phyloP scores from a whole-genome alignment of 2,329 filamentous ascomycete genomes.

The Madurella mycetomatis region DNA sequence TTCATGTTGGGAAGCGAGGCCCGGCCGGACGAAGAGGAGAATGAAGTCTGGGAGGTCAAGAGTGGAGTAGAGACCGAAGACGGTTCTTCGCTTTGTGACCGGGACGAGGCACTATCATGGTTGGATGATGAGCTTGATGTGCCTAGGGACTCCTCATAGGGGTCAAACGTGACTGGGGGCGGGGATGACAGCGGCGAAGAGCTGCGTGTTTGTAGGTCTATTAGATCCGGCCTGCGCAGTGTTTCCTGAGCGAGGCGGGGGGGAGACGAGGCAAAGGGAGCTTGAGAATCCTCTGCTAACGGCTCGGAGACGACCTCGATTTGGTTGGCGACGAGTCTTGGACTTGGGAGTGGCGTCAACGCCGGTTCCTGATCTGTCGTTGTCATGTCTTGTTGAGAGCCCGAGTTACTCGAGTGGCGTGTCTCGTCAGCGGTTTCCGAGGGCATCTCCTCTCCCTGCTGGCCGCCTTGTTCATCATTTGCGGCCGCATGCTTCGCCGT shows the following conservation, averaged over 20 bases:
- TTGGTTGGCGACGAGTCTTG: background rate
- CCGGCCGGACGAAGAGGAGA: constrained; percentile 25
- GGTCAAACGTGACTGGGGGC: constrained; percentile 49
- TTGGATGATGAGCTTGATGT: constrained; percentile 17
- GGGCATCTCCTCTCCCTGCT: background rate
- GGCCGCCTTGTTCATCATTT: background rate
- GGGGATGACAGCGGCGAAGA: constrained; percentile 57
- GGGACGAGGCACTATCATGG: constrained; percentile 36
- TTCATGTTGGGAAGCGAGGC: constrained; percentile 57
- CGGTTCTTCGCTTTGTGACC: constrained; percentile 44
- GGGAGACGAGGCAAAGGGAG: constrained; percentile 21
- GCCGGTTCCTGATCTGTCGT: background rate
- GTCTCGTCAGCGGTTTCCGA: background rate
- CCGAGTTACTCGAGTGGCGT: background rate
- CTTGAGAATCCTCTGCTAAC: background rate
- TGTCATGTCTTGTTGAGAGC: background rate
- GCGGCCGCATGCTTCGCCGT: background rate
- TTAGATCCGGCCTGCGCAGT: constrained; percentile 18
- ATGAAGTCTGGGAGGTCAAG: constrained; percentile 31
- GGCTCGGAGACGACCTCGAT: background rate
- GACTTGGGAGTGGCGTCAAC: background rate
- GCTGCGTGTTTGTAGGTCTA: constrained; percentile 28
- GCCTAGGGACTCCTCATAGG: constrained; percentile 36
- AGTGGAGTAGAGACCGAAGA: constrained; percentile 36
- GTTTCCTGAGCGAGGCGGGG: constrained; percentile 25